phyloP scores from a whole-genome alignment of 225 moss, liverwort and hornwort genomes.

The Physcomitrium patens region DNA sequence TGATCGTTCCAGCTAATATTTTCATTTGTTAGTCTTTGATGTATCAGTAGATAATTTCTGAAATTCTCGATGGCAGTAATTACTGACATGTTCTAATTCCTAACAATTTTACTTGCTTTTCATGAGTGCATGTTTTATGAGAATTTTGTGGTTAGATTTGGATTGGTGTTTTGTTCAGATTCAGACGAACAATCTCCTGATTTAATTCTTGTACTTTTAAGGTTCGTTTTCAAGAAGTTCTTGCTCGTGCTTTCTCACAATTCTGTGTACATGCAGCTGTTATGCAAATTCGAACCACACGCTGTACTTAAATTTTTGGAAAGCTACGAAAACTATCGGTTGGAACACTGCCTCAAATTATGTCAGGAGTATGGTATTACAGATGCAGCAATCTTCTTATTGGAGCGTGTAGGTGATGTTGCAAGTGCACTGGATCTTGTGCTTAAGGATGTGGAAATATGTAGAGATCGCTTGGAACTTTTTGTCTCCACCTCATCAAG shows the following conservation, averaged over 20 bases:
- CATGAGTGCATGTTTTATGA: constrained; percentile 10
- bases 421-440: constrained; percentile 86
- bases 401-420: constrained; percentile 98
- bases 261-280: constrained; percentile 63
- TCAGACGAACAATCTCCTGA: constrained; percentile 9
- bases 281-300: constrained; percentile 90
- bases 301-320: constrained; percentile 84
- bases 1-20: constrained; percentile 6
- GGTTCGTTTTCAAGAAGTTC: constrained; percentile 13
- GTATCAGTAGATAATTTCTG: constrained; percentile 1
- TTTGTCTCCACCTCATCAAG: constrained; percentile 59
- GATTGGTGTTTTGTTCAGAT: constrained; percentile 10
- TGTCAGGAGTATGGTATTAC: constrained; percentile 98
- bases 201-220: constrained; percentile 3
- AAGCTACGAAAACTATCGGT: constrained; percentile 82
- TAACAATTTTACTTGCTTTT: constrained; percentile 8
- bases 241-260: constrained; percentile 23
- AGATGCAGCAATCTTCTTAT: constrained; percentile 90
- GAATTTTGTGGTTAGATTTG: constrained; percentile 9
- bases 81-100: not conserved
- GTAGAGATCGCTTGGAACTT: constrained; percentile 74
- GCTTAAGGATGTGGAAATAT: constrained; percentile 71
- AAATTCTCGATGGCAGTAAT: not conserved
- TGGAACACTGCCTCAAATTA: constrained; percentile 89
- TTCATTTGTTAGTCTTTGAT: not conserved